Conservation (phyloP, 148 eudicot species). For the Persicaria maculosa region DNA sequence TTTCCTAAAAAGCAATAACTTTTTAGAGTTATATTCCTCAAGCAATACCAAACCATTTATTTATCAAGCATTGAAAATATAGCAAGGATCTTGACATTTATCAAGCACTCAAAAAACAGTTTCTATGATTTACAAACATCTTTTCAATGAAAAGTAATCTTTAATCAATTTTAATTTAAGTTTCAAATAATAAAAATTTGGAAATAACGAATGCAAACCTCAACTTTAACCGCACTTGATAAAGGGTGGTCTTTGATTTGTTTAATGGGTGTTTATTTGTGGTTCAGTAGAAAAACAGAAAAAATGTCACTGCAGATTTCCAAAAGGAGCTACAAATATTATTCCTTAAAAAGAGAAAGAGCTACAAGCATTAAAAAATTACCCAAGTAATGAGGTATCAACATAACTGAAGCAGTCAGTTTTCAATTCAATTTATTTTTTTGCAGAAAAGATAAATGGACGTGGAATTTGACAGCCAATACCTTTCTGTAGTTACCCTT, state of each 20-base stretch:
- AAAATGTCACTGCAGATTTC: too few relatives aligned
- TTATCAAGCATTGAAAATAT: not conserved
- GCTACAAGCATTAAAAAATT: not conserved
- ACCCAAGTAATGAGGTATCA: not conserved
- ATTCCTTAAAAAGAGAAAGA: not conserved
- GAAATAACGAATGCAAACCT: too few relatives aligned
- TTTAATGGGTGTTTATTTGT: too few relatives aligned
- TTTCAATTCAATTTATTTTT: not conserved
- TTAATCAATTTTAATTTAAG: not conserved
- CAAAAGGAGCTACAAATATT: too few relatives aligned
- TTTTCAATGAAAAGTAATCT: not conserved
- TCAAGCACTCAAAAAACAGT: not conserved
- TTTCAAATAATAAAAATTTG: too few relatives aligned
- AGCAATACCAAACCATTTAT: not conserved
- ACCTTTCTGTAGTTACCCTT: constrained; percentile 11
- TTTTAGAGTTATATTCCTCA: not conserved
- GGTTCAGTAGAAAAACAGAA: too few relatives aligned
- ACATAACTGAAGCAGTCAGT: not conserved
- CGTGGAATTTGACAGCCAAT: not conserved
- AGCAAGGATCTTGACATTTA: not conserved
- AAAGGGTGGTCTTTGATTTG: too few relatives aligned
- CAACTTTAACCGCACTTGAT: too few relatives aligned
- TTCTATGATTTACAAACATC: not conserved
- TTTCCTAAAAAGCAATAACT: constrained; percentile 45
- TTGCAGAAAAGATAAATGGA: not conserved